Evolutionary conservation across 2,329 filamentous ascomycete species (phyloP), one percentile per base, ranked within the genome.

Genomic region (Fusarium floridanum): DNA sequence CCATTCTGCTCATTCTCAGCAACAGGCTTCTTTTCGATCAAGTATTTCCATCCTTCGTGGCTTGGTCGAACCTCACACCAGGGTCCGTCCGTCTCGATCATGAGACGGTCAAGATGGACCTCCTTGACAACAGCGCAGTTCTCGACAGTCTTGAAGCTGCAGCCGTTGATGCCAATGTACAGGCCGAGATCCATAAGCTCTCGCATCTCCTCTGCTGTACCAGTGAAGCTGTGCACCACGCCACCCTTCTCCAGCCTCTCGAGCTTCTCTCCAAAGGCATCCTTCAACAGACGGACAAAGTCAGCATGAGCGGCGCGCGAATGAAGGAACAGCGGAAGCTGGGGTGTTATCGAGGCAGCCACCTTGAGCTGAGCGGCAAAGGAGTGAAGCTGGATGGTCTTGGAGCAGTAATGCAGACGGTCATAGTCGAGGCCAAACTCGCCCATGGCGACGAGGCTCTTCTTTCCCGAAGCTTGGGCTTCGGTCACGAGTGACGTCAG

Each of bases 381-480:
- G 70, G 94, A 95, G 80, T 95, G 92, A 34, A 95, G 86, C 83
- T 99, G 97, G 17, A 92, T 89, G 27, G 92, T 91, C 79, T 92
- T 94, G 43, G 92, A 90, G 79, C 94, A 95, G 78, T 95, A 92
- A 78, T 94, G 93, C 39, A 99, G 86, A 2, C 97, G 91, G 84
- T 99, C 97, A 81, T 98, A 99, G 84, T 99, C 97, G 5, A 99
- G 92, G 2, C 97, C 97, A 72, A 99, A 95, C 83, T 99, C 97
- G 59, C 97, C 97, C 81, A 98, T 95, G 8, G 97, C 96, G 1
- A 94, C 92, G 45, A 94, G 88, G 41, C 76, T 74, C 45, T 77
- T 70, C 41, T 76, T 72, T 0, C 89, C 82, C 7, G 83, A 81
- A 4, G 83, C 73, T 20, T 90, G 90, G 1, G 91, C 89, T 39